These are phyloP conservation scores for Aureobasidium sp. DNA, from an alignment of 2,329 filamentous ascomycete species.

Conservation along the genomic window DNA sequence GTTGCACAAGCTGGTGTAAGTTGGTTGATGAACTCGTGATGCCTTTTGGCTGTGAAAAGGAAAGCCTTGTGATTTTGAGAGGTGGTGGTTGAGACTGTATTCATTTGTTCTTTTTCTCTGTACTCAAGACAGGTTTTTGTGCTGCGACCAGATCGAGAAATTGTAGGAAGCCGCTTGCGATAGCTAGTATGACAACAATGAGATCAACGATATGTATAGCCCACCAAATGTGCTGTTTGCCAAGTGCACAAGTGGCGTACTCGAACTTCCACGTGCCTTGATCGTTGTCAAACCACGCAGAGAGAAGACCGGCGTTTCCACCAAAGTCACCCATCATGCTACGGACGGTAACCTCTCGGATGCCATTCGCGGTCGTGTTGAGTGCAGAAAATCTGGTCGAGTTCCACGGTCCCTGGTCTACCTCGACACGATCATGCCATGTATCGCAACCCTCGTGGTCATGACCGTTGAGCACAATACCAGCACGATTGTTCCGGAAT, in stretches of 20 bases:
- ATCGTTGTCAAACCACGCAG: constrained; percentile 71
- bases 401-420: background rate
- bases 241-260: constrained; percentile 69
- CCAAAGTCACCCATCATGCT: constrained; percentile 98
- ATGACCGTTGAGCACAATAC: constrained; percentile 84
- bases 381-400: constrained; percentile 32
- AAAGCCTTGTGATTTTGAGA: background rate
- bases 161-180: constrained; percentile 1
- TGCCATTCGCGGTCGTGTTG: constrained; percentile 39
- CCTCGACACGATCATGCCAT: constrained; percentile 53
- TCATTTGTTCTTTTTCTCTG: background rate
- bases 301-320: constrained; percentile 85
- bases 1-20: constrained; percentile 18
- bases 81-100: background rate
- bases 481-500: constrained; percentile 54
- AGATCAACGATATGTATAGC: constrained; percentile 69
- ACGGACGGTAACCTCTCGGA: constrained; percentile 85
- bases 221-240: constrained; percentile 94
- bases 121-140: background rate
- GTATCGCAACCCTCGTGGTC: constrained; percentile 93
- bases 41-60: background rate
- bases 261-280: constrained; percentile 72
- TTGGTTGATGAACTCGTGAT: constrained; percentile 5
- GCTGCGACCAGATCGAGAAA: background rate
- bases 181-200: constrained; percentile 32